Evolutionary conservation across 2,329 filamentous ascomycete genomes (phyloP).

Genomic region (Alternaria sp.): DNA sequence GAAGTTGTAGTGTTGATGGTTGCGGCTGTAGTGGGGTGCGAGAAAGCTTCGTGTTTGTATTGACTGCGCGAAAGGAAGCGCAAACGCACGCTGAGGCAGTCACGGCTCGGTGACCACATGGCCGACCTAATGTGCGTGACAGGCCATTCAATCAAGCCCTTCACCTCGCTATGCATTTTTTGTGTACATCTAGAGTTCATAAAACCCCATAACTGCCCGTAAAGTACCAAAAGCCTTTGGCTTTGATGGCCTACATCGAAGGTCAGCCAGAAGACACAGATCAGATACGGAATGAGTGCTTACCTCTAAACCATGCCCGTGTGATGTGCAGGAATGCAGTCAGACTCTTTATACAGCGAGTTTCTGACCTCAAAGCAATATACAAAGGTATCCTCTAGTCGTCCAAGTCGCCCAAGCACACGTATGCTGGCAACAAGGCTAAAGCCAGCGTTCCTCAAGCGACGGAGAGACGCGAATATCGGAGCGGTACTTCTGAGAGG

Average conservation of each 20-base stretch:
- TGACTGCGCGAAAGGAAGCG: neutral
- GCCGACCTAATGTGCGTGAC: too few relatives aligned
- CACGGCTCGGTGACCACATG: neutral
- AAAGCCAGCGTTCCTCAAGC: neutral
- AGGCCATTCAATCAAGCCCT: neutral
- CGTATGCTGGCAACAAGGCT: neutral
- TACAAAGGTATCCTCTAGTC: neutral
- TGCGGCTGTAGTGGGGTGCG: neutral
- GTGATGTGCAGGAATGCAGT: neutral
- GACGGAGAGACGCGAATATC: neutral
- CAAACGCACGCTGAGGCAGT: neutral
- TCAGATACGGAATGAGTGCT: neutral
- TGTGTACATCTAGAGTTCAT: neutral
- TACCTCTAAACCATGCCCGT: neutral
- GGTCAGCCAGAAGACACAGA: neutral
- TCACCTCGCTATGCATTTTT: fast-evolving
- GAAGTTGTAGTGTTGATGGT: too few relatives aligned
- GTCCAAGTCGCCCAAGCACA: neutral
- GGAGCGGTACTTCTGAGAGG: neutral
- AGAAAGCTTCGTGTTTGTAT: neutral
- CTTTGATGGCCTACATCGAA: neutral
- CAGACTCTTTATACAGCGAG: neutral
- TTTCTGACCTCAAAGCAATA: neutral
- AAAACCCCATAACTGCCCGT: neutral
- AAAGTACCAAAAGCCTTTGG: neutral